phyloP scores from a whole-genome alignment of 1,284 basidiomycete species.

The Stereum hirsutum region DNA sequence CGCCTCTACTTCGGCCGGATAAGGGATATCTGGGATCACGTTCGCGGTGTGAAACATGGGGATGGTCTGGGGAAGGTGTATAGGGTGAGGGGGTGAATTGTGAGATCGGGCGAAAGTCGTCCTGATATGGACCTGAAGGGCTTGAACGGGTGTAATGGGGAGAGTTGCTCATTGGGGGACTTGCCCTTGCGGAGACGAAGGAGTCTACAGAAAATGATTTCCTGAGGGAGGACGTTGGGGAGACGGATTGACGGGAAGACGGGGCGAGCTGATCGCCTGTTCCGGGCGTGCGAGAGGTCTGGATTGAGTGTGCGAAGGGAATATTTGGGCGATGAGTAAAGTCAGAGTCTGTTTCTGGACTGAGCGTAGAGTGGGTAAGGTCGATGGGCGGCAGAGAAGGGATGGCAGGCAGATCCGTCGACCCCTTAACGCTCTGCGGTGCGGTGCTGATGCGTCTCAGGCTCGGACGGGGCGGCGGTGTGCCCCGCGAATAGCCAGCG shows the following conservation, averaged over 20 bases:
- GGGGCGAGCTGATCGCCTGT: slow-evolving; percentile 16
- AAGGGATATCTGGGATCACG: slow-evolving; percentile 25
- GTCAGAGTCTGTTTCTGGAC: neutral
- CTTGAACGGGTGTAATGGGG: too few relatives aligned
- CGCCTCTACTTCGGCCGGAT: slow-evolving; percentile 38
- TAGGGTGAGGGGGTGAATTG: too few relatives aligned
- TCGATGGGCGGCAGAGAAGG: slow-evolving; percentile 31
- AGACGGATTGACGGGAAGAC: slow-evolving; percentile 15
- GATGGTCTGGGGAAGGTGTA: too few relatives aligned
- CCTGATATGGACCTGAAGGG: too few relatives aligned
- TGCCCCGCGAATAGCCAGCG: neutral
- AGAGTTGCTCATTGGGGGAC: slow-evolving; percentile 2
- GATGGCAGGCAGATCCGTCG: slow-evolving; percentile 30
- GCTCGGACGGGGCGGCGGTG: neutral
- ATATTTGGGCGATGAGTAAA: too few relatives aligned
- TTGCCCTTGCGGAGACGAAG: slow-evolving; percentile 40
- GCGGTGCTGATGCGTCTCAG: neutral
- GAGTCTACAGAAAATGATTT: slow-evolving; percentile 74
- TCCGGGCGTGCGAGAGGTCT: slow-evolving; percentile 21
- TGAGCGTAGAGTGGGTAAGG: neutral
- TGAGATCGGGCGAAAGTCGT: too few relatives aligned
- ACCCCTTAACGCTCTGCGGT: slow-evolving; percentile 4
- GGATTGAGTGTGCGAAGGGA: slow-evolving; percentile 14
- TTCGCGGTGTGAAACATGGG: slow-evolving; percentile 20
- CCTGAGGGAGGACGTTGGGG: slow-evolving; percentile 34